Base-by-base conservation (phyloP, 768 basidiomycete genomes). In the Mycena pura region DNA sequence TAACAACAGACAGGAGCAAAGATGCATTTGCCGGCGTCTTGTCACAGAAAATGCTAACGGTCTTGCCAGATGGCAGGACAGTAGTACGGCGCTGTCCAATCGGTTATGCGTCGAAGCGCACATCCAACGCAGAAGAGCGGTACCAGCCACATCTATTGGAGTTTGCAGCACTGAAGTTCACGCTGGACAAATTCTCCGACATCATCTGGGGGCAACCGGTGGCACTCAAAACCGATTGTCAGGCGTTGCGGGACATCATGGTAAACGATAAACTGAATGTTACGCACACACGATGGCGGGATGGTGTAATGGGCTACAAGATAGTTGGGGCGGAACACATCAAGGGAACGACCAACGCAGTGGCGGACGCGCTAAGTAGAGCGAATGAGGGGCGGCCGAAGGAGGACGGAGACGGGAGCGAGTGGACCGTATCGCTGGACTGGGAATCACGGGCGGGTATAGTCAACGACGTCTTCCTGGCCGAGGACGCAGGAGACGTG, bases 71-170 rank as follows among this genome's bases (percentile, higher is more conserved):
- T 5, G 69, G 73, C 1, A 54, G 34, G 14, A 45, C 6, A 1
- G 62, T 68, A 3, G 13, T 60, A 3, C 19, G 58, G 3, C 29
- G 67, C 1, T 72, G 75, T 54, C 77, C 77, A 0, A 66, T 79
- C 1, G 74, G 53, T 0, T 79, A 74, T 53, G 68, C 70, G 2
- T 77, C 76, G 13, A 77, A 78, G 41, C 60, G 74, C 7, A 76
- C 76, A 17, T 78, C 76, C 0, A 22, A 36, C 0, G 52, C 69
- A 0, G 76, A 77, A 48, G 70, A 68, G 28, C 64, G 66, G 6
- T 78, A 76, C 53, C 62, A 64, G 32, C 76, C 73, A 0, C 75
- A 70, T 49, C 41, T 76, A 5, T 64, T 74, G 13, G 74, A 78
- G 51, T 76, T 77, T 44, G 76, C 74, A 22, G 50, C 59, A 11